These are phyloP conservation scores for Madurella fahalii DNA, from an alignment of 2,329 filamentous ascomycete genomes.

Conservation along the genomic window DNA sequence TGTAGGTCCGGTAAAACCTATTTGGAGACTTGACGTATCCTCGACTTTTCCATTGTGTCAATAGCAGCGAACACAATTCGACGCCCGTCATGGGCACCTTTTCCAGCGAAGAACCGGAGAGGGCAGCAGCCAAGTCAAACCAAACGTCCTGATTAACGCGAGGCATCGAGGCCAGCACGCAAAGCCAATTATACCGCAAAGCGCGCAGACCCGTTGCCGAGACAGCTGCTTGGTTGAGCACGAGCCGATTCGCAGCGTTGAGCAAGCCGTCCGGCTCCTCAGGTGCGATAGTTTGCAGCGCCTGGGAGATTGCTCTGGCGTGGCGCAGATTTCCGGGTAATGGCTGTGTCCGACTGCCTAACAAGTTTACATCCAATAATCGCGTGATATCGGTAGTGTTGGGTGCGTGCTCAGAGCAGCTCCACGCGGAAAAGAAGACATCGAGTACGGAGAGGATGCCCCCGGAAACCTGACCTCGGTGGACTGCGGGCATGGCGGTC, in stretches of 20 bases:
- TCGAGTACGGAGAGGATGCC: conserved; percentile 18
- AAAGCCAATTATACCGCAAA: conserved; percentile 27
- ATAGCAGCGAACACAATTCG: conserved; percentile 29
- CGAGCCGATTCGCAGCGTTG: conserved; percentile 10
- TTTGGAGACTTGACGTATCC: conserved; percentile 20
- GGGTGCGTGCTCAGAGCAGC: neutral
- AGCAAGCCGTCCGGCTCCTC: conserved; percentile 12
- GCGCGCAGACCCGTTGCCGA: neutral
- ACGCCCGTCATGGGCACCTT: conserved; percentile 14
- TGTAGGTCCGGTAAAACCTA: conserved; percentile 8
- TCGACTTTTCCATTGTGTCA: conserved; percentile 32
- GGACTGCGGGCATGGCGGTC: conserved; percentile 5
- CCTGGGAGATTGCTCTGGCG: conserved; percentile 1
- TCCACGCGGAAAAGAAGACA: conserved; percentile 17
- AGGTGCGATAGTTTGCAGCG: conserved; percentile 2
- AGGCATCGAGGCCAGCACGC: conserved; percentile 24
- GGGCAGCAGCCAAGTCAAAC: conserved; percentile 11
- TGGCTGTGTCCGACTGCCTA: neutral
- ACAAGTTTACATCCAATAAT: conserved; percentile 1
- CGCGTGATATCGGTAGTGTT: neutral
- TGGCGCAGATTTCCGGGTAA: conserved; percentile 10
- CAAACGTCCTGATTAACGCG: conserved; percentile 16
- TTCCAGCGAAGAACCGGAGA: conserved; percentile 17
- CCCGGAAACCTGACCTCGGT: neutral
- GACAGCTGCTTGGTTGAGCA: neutral